Conservation (phyloP, 768 basidiomycete species). For the Mycena maculata region DNA sequence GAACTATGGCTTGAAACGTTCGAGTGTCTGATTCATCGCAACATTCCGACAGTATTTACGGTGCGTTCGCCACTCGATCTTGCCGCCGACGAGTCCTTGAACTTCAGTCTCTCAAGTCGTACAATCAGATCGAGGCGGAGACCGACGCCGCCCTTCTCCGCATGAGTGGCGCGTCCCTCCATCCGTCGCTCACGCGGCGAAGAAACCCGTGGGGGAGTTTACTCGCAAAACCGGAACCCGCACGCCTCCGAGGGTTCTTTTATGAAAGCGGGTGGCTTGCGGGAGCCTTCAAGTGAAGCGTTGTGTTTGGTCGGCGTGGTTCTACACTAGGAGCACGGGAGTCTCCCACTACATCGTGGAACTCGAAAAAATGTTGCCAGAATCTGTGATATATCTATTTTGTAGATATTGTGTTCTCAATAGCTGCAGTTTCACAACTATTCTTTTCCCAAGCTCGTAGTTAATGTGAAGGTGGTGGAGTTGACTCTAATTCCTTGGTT, state of each 20-base stretch:
- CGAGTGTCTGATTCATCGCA: constrained; percentile 37
- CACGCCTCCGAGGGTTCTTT: not conserved
- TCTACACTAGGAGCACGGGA: too few species aligned
- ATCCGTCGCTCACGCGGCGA: not conserved
- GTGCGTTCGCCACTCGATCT: not conserved
- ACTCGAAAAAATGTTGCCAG: too few species aligned
- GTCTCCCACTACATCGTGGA: too few species aligned
- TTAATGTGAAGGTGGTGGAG: too few species aligned
- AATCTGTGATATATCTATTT: too few species aligned
- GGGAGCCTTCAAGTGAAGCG: not conserved
- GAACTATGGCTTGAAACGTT: constrained; percentile 43
- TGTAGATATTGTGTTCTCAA: too few species aligned
- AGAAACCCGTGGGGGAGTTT: not conserved
- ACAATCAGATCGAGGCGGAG: not conserved
- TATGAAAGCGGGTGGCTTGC: not conserved
- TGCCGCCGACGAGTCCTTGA: not conserved
- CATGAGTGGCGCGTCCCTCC: not conserved
- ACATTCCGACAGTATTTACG: constrained; percentile 48
- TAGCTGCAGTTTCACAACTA: too few species aligned
- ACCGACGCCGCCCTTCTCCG: not conserved
- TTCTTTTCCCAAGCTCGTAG: too few species aligned
- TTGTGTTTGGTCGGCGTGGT: not conserved
- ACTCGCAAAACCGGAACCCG: not conserved
- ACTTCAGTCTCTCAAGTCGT: not conserved
- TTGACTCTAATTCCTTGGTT: too few species aligned